Base-by-base conservation (phyloP, 495 filamentous ascomycete species). In the Penicillium fimorum region DNA sequence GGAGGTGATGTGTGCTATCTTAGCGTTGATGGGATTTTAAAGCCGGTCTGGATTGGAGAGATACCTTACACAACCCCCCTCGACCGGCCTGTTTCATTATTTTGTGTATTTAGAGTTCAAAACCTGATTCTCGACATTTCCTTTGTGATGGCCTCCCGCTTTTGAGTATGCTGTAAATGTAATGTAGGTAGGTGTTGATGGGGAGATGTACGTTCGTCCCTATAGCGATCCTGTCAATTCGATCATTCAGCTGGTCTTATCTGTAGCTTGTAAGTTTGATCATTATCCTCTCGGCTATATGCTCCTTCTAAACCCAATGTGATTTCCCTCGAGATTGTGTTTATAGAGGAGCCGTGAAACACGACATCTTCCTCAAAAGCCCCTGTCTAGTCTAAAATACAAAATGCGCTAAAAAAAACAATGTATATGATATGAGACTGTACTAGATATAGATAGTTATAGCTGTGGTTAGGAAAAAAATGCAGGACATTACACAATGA, bases 21-120 rank as follows among this genome's bases (percentile, higher is more conserved):
- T 53, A 62, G 60, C 60, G 48, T 63, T 59, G 65, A 68, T 61
- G 65, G 62, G 59, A 64, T 65, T 65, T 61, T 57, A 59, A 73
- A 70, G 67, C 58, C 66, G 61, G 59, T 67, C 61, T 64, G 54
- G 61, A 60, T 52, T 51, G 49, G 52, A 52, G 50, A 54, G 50
- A 54, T 54, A 54, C 52, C 52, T 46, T 46, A 54, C 52, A 54
- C 52, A 62, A 64, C 55, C 61, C 32, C 59, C 53, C 52, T 51
- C 42, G 67, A 63, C 56, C 53, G 64, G 61, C 71, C 67, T 76
- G 74, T 76, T 74, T 73, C 67, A 76, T 72, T 76, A 76, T 74
- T 66, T 47, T 76, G 74, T 76, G 74, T 76, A 76, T 74, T 72
- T 76, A 76, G 70, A 70, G 71, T 70, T 68, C 68, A 74, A 75